Evolutionary conservation across 2,329 filamentous ascomycete genomes (phyloP).

Genomic region (Aspergillus sojae): DNA sequence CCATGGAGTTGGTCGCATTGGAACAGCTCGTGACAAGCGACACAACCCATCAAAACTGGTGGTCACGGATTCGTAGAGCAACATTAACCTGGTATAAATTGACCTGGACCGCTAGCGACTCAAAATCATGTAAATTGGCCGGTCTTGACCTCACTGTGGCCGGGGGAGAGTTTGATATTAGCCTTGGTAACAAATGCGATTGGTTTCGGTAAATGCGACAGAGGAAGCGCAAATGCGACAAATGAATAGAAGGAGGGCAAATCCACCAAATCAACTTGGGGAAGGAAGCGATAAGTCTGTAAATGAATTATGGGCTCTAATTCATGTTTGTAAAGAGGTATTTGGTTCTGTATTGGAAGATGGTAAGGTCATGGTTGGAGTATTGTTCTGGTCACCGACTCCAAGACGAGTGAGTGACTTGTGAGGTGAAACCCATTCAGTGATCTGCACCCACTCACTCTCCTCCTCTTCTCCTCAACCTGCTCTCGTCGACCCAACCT

Average conservation of each 20-base stretch:
- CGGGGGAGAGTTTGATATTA: not conserved
- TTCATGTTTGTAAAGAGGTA: not conserved
- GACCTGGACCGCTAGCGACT: not conserved
- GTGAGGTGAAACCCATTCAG: slow-evolving; percentile 42
- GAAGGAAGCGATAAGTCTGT: not conserved
- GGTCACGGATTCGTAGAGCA: not conserved
- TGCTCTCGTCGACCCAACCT: slow-evolving; percentile 17
- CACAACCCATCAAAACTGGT: not conserved
- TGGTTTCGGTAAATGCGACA: slow-evolving; percentile 4
- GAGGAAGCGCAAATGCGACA: slow-evolving; percentile 14
- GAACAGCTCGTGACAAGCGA: slow-evolving; percentile 6
- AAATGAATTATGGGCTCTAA: not conserved
- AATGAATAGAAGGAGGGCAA: not conserved
- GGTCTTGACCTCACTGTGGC: not conserved
- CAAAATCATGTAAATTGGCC: slow-evolving; percentile 7
- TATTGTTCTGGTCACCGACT: slow-evolving; percentile 19
- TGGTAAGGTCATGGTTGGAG: slow-evolving; percentile 5
- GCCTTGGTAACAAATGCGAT: slow-evolving; percentile 6
- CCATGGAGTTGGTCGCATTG: slow-evolving; percentile 9
- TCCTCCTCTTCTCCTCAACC: slow-evolving; percentile 17
- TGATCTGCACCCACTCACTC: slow-evolving; percentile 22
- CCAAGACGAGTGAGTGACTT: slow-evolving; percentile 28
- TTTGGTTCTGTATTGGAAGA: not conserved
- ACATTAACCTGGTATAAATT: not conserved
- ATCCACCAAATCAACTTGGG: not conserved